Base-by-base conservation (phyloP, 306 rosid genomes). In the Urtica urens region DNA sequence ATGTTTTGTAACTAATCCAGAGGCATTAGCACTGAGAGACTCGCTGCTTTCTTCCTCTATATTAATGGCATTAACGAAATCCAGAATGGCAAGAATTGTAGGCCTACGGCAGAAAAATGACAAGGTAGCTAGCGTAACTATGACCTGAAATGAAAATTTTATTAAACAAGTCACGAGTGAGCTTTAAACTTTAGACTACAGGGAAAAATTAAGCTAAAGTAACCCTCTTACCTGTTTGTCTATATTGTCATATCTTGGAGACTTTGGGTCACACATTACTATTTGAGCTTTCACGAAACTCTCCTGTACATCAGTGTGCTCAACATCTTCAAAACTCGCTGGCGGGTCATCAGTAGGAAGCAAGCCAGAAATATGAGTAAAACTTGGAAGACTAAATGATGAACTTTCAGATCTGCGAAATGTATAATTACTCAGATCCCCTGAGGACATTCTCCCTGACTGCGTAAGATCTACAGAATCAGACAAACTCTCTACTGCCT, bases 91-190 rank as follows among this genome's bases (percentile, higher is more conserved):
- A 37, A 85, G 56, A 69, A 85, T 74, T 51, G 87, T 90, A 45
- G 82, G 90, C 73, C 99, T 72, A 22, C 95, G 94, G 55, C 95
- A 84, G 68, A 79, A 90, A 62, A 90, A 90, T 55, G 95, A 79
- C 75, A 90, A 52, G 27, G 94, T 81, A 43, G 95, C 72, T 73
- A 90, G 60, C 49, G 95, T 85, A 59, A 85, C 75, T 2, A 65
- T 64, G 48, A 90, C 85, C 99, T 90, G 79, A 51, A 76, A 64
- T 58, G 50, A 33, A 28, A 49, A 21, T 46, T n/a, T 14, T 25
- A 50, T 56, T 38, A 42, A 62, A 35, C 38, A 44, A 48, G 27
- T 37, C 45, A 52, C 23, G 54, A 47, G 51, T 5, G 31, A 34
- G 20, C 8, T 30, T 23, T 23, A 5, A 34, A 3, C 39, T 34